Percentiles rank a stretch among this genome's conserved stretches.
phyloP scores from a whole-genome alignment of 176 grass and related monocot genomes.

The Secale cereale region DNA sequence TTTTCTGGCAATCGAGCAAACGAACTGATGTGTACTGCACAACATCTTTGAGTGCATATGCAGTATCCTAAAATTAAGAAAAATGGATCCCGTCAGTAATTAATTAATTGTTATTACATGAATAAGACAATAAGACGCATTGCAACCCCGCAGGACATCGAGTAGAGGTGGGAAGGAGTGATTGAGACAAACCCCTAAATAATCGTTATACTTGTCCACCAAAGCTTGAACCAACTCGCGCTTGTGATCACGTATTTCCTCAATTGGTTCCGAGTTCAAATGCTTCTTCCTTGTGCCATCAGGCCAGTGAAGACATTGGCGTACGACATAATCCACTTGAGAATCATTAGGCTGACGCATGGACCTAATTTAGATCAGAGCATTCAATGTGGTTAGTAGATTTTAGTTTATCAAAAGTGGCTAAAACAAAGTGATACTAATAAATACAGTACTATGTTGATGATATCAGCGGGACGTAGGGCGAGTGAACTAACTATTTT shows the following conservation, averaged over 20 bases:
- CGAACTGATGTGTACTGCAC: neutral
- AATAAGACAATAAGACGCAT: neutral
- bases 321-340: neutral
- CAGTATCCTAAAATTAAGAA: neutral
- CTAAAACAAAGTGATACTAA: neutral
- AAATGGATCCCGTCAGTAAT: neutral
- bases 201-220: slow-evolving; percentile 1
- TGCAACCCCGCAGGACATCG: neutral
- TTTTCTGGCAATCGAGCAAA: neutral
- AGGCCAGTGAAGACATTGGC: neutral
- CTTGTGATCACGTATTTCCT: neutral
- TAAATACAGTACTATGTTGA: neutral
- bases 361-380: neutral
- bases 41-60: neutral
- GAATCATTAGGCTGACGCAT: neutral
- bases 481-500: neutral
- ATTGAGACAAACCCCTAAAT: neutral
- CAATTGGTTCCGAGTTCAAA: neutral
- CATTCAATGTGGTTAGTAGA: neutral
- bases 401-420: neutral
- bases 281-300: slow-evolving; percentile 1
- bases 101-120: neutral
- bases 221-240: neutral
- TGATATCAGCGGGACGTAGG: neutral
- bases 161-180: neutral